These are phyloP conservation scores for Cryptococcus jaspeensis DNA, from an alignment of 1,284 basidiomycete genomes.

Conservation along the genomic window DNA sequence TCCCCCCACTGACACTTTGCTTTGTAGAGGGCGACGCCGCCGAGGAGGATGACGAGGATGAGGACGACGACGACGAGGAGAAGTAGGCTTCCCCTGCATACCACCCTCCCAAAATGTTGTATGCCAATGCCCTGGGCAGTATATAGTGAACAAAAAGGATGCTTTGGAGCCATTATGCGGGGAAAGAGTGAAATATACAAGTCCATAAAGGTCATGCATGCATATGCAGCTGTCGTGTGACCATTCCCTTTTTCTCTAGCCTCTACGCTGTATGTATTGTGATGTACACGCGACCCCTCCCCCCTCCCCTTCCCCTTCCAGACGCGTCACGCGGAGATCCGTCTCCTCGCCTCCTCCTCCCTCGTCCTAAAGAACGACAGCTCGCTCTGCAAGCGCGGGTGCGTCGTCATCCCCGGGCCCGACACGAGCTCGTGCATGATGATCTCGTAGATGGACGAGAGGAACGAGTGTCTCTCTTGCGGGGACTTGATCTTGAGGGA, in stretches of 20 bases:
- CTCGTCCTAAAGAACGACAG: conserved; percentile 61
- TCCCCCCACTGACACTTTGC: background rate
- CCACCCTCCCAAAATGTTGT: background rate
- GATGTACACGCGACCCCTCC: background rate
- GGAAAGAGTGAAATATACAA: background rate
- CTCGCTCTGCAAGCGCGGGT: conserved; percentile 61
- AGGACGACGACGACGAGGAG: conserved; percentile 38
- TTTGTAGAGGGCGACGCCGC: conserved; percentile 20
- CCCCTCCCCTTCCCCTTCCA: background rate
- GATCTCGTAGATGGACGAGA: conserved; percentile 70
- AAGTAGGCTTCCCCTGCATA: conserved; percentile 12
- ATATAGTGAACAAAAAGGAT: background rate
- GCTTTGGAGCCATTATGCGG: background rate
- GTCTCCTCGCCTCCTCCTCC: conserved; percentile 59
- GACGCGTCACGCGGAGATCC: conserved; percentile 41
- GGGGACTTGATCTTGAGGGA: conserved; percentile 62
- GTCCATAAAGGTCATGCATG: background rate
- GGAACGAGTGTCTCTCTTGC: conserved; percentile 64
- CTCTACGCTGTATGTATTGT: background rate
- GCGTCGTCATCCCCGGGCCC: conserved; percentile 55
- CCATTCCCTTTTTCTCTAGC: background rate
- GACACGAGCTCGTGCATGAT: conserved; percentile 70
- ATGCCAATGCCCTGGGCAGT: background rate
- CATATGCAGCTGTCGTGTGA: background rate
- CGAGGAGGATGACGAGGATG: conserved; percentile 33